Evolutionary conservation across 805 yeast species (phyloP), one percentile per base, ranked within the genome.

Genomic region (Spathaspora hagerdaliae): DNA sequence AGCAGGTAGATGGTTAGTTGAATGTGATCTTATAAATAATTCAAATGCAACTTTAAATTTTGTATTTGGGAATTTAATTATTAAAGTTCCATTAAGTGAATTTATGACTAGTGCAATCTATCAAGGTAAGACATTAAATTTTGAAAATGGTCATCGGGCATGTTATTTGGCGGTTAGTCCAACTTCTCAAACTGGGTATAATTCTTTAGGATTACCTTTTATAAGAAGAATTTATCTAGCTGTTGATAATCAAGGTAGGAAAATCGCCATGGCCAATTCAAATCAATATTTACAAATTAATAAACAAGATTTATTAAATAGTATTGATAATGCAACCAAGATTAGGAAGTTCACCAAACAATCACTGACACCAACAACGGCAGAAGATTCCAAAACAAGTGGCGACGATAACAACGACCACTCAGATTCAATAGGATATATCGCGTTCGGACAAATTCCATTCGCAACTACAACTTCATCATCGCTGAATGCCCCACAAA

Each of bases 191-290:
- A 50, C 67, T 5, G 87, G 88, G 1, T 79, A 65, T 55, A 71
- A 77, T 8, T 55, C 78, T 2, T 59, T 86, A 36, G 94, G 92
- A 2, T 64, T 78, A 6, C 73, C 85, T 4, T 79, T 85, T 52
- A 50, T 85, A 39, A 67, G 67, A 42, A 66, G 72, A 39, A 62
- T 75, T 7, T 84, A 78, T 56, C 47, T 85, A 34, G 91, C 83
- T 0, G 82, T 83, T 34, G 89, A 85, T 59, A 71, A 79, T 50
- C 88, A 75, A 12, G 78, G 78, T 14, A 59, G 68, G 26, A 64
- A 65, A 19, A 57, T 85, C 27, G 94, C 85, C 0, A 41, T 85
- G 41, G 87, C 81, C 1, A 73, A 74, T 39, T 70, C 83, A 2
- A 67, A 69, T 44, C 48, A 45, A 9, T 43, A 51, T 24, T 26